phyloP scores from a whole-genome alignment of 2,329 filamentous ascomycete genomes.

The Cadophora luteo-olivacea region DNA sequence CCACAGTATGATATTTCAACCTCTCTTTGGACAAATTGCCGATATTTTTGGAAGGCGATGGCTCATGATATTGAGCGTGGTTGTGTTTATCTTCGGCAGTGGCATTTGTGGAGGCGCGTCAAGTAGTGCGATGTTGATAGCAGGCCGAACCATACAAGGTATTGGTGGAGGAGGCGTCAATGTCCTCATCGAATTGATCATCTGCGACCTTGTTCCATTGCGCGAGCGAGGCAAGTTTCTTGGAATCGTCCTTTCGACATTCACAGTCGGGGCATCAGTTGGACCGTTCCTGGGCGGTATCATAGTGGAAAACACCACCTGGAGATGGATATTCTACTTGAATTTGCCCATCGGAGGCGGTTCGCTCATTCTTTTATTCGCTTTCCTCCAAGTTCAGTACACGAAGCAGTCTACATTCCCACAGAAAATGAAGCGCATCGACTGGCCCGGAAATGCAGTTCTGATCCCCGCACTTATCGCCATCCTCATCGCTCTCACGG shows the following conservation, averaged over 20 bases:
- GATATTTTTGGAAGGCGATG: conserved; percentile 60
- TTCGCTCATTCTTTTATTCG: conserved; percentile 15
- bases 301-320: conserved; percentile 50
- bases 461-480: conserved; percentile 61
- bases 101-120: conserved; percentile 57
- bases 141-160: conserved; percentile 59
- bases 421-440: conserved; percentile 56
- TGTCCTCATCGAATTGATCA: conserved; percentile 54
- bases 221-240: conserved; percentile 53
- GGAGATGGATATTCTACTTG: conserved; percentile 41
- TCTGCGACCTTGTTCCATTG: conserved; percentile 58
- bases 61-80: conserved; percentile 49
- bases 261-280: conserved; percentile 50
- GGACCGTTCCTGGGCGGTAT: conserved; percentile 50
- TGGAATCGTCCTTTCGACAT: conserved; percentile 47
- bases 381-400: conserved; percentile 28
- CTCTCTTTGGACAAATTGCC: conserved; percentile 52
- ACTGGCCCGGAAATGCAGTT: conserved; percentile 66
- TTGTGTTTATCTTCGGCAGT: conserved; percentile 51
- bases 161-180: conserved; percentile 54
- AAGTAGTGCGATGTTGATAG: conserved; percentile 55
- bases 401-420: conserved; percentile 17
- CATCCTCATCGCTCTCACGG: conserved; percentile 65
- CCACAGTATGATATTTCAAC: conserved; percentile 22
- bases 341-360: conserved; percentile 32